These are phyloP conservation scores for Cyclocybe cylindracea DNA, from an alignment of 768 basidiomycete species.

Conservation along the genomic window DNA sequence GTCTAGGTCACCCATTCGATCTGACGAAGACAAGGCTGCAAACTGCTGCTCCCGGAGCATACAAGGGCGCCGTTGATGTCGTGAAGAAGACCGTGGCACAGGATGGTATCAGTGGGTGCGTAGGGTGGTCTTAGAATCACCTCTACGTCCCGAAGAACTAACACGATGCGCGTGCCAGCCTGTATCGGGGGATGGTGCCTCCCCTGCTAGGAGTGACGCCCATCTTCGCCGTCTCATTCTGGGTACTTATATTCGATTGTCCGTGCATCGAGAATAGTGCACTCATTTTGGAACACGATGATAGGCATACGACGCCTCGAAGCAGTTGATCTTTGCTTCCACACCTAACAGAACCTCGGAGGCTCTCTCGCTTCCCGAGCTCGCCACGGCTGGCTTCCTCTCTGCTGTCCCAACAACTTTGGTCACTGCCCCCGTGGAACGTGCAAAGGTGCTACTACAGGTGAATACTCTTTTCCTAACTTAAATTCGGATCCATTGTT, in stretches of 20 bases:
- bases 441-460: conserved; percentile 95
- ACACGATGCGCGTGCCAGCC: conserved; percentile 36
- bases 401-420: conserved; percentile 92
- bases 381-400: conserved; percentile 92
- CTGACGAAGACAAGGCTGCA: conserved; percentile 95
- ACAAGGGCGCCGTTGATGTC: conserved; percentile 92
- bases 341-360: conserved; percentile 79
- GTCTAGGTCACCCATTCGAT: conserved; percentile 93
- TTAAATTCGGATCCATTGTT: too few species aligned
- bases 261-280: not conserved
- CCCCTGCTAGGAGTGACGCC: conserved; percentile 95
- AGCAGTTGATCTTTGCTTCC: conserved; percentile 73
- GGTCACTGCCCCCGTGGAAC: conserved; percentile 93
- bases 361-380: conserved; percentile 69
- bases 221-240: conserved; percentile 97
- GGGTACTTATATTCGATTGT: conserved; percentile 56
- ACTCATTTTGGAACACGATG: not conserved
- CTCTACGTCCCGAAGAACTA: not conserved
- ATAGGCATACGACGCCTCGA: conserved; percentile 92
- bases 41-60: conserved; percentile 85
- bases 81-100: conserved; percentile 88
- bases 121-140: conserved; percentile 3
- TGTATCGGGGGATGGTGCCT: conserved; percentile 93
- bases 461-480: conserved; percentile 34
- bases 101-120: conserved; percentile 87